A percentile compares a stretch with the other conserved stretches of the same genome.
Conservation (phyloP, 192 early-diverging fungal species). For the Coemansia sp. region DNA sequence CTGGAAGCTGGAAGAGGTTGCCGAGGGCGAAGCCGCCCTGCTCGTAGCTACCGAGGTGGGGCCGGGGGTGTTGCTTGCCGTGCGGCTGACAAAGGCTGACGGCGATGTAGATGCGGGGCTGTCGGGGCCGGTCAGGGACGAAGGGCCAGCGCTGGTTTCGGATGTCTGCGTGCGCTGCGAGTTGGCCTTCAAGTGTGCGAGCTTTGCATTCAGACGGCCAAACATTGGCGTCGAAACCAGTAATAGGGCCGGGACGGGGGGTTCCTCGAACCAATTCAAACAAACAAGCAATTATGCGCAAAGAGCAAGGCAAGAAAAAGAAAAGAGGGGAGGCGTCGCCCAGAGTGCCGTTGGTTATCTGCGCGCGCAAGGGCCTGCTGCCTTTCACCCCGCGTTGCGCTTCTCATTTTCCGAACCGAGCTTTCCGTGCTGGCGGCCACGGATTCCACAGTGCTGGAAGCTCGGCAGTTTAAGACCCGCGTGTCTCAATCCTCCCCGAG, state of each 20-base stretch:
- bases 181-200: conserved; percentile 47
- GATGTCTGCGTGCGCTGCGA: conserved; percentile 38
- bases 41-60: conserved; percentile 13
- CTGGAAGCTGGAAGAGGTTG: conserved; percentile 26
- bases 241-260: too few species aligned
- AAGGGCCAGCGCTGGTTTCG: conserved; percentile 33
- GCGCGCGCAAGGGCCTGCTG: too few species aligned
- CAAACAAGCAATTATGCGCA: not conserved
- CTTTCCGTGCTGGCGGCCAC: too few species aligned
- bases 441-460: too few species aligned
- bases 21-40: conserved; percentile 33
- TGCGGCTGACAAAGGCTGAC: conserved; percentile 10
- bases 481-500: too few species aligned
- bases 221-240: too few species aligned
- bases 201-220: conserved; percentile 53
- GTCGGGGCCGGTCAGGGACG: conserved; percentile 5
- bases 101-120: conserved; percentile 14
- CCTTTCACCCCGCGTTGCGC: too few species aligned
- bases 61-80: conserved; percentile 4
- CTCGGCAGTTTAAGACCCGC: too few species aligned
- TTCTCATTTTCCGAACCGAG: not conserved
- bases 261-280: too few species aligned
- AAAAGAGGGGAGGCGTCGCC: too few species aligned
- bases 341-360: too few species aligned
- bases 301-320: not conserved